phyloP scores from a whole-genome alignment of 257 asterid species.

The Fraxinus cuspidata region DNA sequence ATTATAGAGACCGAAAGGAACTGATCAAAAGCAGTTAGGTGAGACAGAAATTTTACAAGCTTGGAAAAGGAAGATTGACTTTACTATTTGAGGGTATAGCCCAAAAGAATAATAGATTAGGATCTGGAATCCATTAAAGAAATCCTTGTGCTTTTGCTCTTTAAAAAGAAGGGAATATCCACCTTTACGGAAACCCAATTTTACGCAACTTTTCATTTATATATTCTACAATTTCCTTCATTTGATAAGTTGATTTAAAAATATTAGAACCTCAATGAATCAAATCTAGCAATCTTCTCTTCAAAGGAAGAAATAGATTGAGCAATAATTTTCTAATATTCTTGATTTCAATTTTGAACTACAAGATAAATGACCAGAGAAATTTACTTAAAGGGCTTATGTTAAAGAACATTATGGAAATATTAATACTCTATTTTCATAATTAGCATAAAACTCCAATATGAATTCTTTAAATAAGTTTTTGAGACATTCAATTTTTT shows the following conservation, averaged over 20 bases:
- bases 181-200: conserved; percentile 15
- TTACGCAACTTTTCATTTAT: conserved; percentile 2
- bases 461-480: no score
- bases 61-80: not conserved
- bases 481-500: no score
- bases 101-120: not conserved
- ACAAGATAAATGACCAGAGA: no score
- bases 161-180: conserved; percentile 15
- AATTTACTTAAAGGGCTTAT: no score
- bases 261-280: not conserved
- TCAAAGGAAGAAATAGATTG: not conserved
- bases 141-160: conserved; percentile 12
- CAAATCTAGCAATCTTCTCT: not conserved
- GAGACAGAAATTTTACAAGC: not conserved
- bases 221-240: not conserved
- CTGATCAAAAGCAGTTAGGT: not conserved
- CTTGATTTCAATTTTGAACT: no score
- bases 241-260: not conserved
- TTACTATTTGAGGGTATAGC: not conserved
- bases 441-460: no score
- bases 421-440: no score
- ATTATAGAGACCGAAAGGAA: not conserved
- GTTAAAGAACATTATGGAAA: no score
- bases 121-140: conserved; percentile 18
- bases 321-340: no score